These are phyloP conservation scores for Daldinia vernicosa DNA, from an alignment of 495 filamentous ascomycete genomes.

Conservation along the genomic window DNA sequence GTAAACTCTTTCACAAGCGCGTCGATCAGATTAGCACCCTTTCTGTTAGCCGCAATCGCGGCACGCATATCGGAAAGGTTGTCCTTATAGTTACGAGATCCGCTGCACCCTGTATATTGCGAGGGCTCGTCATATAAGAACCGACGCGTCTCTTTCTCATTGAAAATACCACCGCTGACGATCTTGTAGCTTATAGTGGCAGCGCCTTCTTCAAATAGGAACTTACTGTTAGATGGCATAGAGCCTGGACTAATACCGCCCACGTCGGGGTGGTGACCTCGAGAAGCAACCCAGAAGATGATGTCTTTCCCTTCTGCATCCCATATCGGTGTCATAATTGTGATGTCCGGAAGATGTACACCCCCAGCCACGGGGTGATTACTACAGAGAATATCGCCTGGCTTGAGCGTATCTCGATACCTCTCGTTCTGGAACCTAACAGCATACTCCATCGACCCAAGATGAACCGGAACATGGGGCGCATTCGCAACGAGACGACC, in stretches of 20 bases:
- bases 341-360: slow-evolving; percentile 82
- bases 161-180: slow-evolving; percentile 83
- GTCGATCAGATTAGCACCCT: slow-evolving; percentile 87
- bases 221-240: slow-evolving; percentile 91
- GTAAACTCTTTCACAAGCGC: slow-evolving; percentile 84
- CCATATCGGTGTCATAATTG: slow-evolving; percentile 90
- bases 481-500: slow-evolving; percentile 94
- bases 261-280: slow-evolving; percentile 95
- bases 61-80: slow-evolving; percentile 95
- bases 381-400: slow-evolving; percentile 88
- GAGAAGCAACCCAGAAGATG: slow-evolving; percentile 92
- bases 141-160: slow-evolving; percentile 85
- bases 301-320: slow-evolving; percentile 67
- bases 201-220: slow-evolving; percentile 91
- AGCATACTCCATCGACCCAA: slow-evolving; percentile 88
- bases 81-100: slow-evolving; percentile 85
- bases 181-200: slow-evolving; percentile 90
- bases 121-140: slow-evolving; percentile 82
- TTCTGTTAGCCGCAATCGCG: slow-evolving; percentile 91
- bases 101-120: slow-evolving; percentile 81
- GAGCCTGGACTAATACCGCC: slow-evolving; percentile 91
- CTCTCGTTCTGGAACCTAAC: slow-evolving; percentile 88
- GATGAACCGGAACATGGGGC: slow-evolving; percentile 90
- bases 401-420: slow-evolving; percentile 83
- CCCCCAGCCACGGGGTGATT: slow-evolving; percentile 95